Conservation (phyloP, 2,329 filamentous ascomycete genomes). For the Aurifilum marmelostoma region DNA sequence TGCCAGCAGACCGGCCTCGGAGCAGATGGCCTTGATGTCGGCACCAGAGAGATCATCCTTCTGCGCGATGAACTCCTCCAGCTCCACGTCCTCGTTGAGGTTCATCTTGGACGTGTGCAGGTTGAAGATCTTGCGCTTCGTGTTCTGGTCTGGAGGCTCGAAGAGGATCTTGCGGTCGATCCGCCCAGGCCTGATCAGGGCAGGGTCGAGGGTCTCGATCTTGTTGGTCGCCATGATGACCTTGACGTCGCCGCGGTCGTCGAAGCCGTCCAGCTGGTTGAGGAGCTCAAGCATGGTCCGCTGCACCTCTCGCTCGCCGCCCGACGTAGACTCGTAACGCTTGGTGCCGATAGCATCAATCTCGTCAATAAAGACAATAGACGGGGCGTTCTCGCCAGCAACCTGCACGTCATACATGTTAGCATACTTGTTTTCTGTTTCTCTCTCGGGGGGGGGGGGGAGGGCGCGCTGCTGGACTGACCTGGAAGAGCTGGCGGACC, state of each 20-base stretch:
- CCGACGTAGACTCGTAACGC: conserved; percentile 95
- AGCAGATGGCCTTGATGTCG: conserved; percentile 99
- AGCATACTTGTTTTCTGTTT: too few species aligned
- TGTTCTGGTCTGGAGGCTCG: conserved; percentile 76
- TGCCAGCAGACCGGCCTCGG: conserved; percentile 92
- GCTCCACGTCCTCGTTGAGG: conserved; percentile 91
- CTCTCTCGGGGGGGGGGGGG: too few species aligned
- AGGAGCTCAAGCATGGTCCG: conserved; percentile 97
- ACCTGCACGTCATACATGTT: conserved; percentile 56
- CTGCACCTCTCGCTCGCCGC: conserved; percentile 96
- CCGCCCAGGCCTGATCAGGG: conserved; percentile 92
- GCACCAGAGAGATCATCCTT: conserved; percentile 97
- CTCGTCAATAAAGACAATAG: conserved; percentile 98
- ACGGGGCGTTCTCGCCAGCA: conserved; percentile 92
- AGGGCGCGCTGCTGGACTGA: conserved; percentile 43
- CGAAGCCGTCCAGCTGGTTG: conserved; percentile 98
- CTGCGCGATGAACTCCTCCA: conserved; percentile 97
- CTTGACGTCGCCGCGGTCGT: conserved; percentile 98
- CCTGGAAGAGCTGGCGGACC: conserved; percentile 93
- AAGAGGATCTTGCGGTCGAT: conserved; percentile 96
- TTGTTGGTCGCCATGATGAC: conserved; percentile 99
- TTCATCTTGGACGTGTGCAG: conserved; percentile 99
- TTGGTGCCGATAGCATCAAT: conserved; percentile 99
- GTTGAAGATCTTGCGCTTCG: conserved; percentile 96
- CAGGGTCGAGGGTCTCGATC: conserved; percentile 96